Conservation (phyloP, 306 rosid genomes). For the Sesbania bispinosa region DNA sequence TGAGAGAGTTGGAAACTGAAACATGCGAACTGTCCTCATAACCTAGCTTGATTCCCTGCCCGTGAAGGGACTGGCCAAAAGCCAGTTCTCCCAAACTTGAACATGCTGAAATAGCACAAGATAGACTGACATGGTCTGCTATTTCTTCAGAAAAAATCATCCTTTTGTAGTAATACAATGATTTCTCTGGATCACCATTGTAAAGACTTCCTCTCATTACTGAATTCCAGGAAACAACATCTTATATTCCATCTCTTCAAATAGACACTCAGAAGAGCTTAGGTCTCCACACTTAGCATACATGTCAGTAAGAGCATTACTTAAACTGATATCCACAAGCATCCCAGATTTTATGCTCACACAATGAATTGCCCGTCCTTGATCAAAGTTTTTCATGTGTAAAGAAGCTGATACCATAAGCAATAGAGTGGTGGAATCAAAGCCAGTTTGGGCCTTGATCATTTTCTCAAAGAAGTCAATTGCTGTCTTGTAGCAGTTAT, state of each 20-base stretch:
- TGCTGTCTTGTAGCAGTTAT: conserved; percentile 32
- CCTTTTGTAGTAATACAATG: conserved; percentile 37
- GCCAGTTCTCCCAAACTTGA: conserved; percentile 35
- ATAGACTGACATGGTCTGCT: conserved; percentile 38
- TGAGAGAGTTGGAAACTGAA: conserved; percentile 51
- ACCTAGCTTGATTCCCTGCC: conserved; percentile 46
- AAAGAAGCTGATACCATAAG: conserved; percentile 43
- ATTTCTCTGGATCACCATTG: conserved; percentile 32
- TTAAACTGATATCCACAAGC: conserved; percentile 40
- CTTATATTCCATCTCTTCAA: conserved; percentile 41
- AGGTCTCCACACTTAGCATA: conserved; percentile 46
- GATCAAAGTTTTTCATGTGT: conserved; percentile 31
- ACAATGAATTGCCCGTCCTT: conserved; percentile 45
- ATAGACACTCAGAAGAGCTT: conserved; percentile 39
- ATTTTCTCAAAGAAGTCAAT: conserved; percentile 38
- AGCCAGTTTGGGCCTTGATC: conserved; percentile 31
- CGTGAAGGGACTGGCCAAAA: conserved; percentile 43
- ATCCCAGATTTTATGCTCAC: conserved; percentile 45
- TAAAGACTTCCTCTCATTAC: conserved; percentile 47
- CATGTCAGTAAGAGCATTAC: conserved; percentile 50
- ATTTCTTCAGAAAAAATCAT: conserved; percentile 33
- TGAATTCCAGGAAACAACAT: conserved; percentile 56
- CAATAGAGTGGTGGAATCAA: conserved; percentile 61
- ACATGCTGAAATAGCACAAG: conserved; percentile 49
- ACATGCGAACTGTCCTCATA: conserved; percentile 33